Evolutionary conservation across 306 rosid genomes (phyloP).

Genomic region (Nissolia schottii): DNA sequence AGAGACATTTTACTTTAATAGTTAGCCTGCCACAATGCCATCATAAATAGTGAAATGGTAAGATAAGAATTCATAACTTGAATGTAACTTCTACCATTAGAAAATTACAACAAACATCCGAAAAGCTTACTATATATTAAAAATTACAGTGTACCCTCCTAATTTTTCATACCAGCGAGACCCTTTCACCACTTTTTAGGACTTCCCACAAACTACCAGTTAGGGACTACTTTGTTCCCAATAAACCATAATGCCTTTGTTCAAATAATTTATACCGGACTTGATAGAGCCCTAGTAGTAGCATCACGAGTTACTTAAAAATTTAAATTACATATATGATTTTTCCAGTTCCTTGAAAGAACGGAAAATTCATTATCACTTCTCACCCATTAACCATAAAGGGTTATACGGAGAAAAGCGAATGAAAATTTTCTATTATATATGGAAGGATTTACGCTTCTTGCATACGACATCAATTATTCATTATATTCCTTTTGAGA

Average conservation of each 20-base stretch:
- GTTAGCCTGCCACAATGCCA: background rate
- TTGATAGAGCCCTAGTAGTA: background rate
- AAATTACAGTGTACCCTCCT: background rate
- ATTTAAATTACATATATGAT: background rate
- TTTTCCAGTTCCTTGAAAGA: background rate
- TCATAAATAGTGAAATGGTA: conserved; percentile 1
- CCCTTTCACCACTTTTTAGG: background rate
- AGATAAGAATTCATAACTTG: background rate
- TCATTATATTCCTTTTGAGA: background rate
- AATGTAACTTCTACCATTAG: background rate
- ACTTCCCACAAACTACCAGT: background rate
- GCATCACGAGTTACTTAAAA: background rate
- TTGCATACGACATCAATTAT: background rate
- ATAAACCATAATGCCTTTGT: background rate
- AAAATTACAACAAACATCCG: background rate
- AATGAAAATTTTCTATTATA: background rate
- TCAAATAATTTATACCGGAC: background rate
- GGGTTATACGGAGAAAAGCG: background rate
- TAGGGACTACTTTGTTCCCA: background rate
- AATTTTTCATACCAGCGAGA: background rate
- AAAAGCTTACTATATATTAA: background rate
- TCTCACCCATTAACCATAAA: background rate
- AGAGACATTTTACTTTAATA: conserved; percentile 14
- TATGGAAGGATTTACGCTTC: background rate
- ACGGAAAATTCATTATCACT: background rate